Base-by-base conservation (phyloP, 2,329 filamentous ascomycete genomes). In the Metarhizium album region DNA sequence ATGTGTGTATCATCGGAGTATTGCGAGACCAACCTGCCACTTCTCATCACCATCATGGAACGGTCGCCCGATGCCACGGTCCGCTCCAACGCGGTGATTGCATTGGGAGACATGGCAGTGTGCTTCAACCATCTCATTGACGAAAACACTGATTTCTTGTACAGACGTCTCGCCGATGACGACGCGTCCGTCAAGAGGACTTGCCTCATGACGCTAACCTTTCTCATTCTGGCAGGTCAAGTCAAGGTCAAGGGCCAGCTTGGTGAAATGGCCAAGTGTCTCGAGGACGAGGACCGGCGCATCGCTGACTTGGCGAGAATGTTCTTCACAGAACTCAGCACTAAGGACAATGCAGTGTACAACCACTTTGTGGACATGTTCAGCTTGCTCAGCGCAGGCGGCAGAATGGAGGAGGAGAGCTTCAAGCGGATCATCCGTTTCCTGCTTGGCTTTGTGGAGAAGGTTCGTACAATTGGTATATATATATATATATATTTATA, bases 321-420 rank as follows among this genome's bases (percentile, higher is more conserved):
- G 91, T 98, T 98, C 80, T 98, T 98, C 69, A 91, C 89, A 0
- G 93, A 98, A 69, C 78, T 98, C 50, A 90, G 90, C 54, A 95
- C 90, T 59, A 98, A 98, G 73, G 93, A 98, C 66, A 98, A 98
- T 63, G 93, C 93, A 2, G 89, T 98, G 2, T 98, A 98, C 69
- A 98, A 98, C 66, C 91, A 98, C 71, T 98, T 98, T 69, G 90
- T 98, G 27, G 93, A 98, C 65, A 97, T 98, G 88, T 98, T 98
- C 69, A 91, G 87, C 63, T 72, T 97, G 57, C 74, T 98, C 45
- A 93, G 87, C 52, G 86, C 90, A 0, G 91, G 94, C 59, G 79
- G 80, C 49, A 80, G 75, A 29, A 74, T 98, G 57, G 83, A 89
- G 9, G 91, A 96, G 65, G 89, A 95, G 59, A 82, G 86, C 23